phyloP scores from a whole-genome alignment of 768 basidiomycete genomes.

The Collybiopsis luxurians region DNA sequence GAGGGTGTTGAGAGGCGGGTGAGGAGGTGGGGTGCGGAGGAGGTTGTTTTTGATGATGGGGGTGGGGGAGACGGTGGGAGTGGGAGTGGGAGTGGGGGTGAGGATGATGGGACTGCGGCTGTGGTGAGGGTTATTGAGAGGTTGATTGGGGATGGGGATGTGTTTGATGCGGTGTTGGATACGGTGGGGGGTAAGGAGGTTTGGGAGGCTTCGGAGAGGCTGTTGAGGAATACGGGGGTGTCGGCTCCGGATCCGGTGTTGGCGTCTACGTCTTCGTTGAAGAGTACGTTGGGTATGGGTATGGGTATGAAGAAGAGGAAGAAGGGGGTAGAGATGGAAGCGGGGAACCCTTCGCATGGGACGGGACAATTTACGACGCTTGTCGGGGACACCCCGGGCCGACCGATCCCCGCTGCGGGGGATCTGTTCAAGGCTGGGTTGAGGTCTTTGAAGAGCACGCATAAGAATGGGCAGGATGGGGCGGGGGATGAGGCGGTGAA shows the following conservation, averaged over 20 bases:
- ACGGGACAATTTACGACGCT: conserved; percentile 73
- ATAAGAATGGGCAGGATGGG: conserved; percentile 9
- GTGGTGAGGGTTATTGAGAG: conserved; percentile 51
- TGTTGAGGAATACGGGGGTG: conserved; percentile 43
- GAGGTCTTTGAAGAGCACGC: conserved; percentile 44
- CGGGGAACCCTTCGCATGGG: conserved; percentile 11
- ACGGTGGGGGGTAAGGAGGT: conserved; percentile 78
- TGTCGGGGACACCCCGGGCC: conserved; percentile 66
- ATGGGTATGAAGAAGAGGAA: not conserved
- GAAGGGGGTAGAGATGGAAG: not conserved
- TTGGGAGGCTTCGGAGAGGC: conserved; percentile 68
- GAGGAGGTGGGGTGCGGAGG: conserved; percentile 71
- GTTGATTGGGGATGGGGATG: conserved; percentile 49
- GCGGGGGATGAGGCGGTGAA: conserved; percentile 1
- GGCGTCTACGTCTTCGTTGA: conserved; percentile 10
- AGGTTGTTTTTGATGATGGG: conserved; percentile 69
- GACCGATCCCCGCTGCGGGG: conserved; percentile 63
- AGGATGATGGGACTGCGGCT: conserved; percentile 40
- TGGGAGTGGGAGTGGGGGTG: not conserved
- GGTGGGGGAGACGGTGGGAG: conserved; percentile 17
- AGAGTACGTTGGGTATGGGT: not conserved
- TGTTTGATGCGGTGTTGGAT: conserved; percentile 82
- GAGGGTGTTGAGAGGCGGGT: conserved; percentile 49
- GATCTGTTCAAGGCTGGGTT: conserved; percentile 76
- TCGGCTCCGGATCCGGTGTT: conserved; percentile 12